phyloP scores from a whole-genome alignment of 495 filamentous ascomycete genomes.

The Penicillium parvum region DNA sequence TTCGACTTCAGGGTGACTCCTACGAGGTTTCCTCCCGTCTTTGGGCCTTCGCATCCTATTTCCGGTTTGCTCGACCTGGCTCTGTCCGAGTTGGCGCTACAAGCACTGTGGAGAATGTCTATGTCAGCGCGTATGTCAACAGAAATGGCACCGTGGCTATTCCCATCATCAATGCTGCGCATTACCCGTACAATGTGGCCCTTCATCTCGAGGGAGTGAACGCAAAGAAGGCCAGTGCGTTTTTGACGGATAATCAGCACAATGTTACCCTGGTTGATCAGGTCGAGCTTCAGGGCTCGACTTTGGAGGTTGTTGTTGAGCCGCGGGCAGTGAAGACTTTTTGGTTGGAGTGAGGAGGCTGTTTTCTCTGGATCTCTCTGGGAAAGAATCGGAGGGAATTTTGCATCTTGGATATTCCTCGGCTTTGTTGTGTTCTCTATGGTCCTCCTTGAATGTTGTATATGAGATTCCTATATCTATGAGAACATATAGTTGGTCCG shows the following conservation, averaged over 20 bases:
- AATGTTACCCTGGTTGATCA: slow-evolving; percentile 1
- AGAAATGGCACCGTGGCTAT: slow-evolving; percentile 39
- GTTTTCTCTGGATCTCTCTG: no score
- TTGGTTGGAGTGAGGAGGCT: no score
- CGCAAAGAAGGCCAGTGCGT: neutral
- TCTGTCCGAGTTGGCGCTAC: slow-evolving; percentile 37
- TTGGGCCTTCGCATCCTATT: slow-evolving; percentile 48
- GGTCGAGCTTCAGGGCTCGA: neutral
- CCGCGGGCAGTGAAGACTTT: slow-evolving; percentile 2
- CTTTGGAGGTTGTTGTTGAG: neutral
- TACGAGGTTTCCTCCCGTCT: slow-evolving; percentile 32
- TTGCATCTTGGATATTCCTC: no score
- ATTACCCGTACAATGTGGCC: slow-evolving; percentile 3
- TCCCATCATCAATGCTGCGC: slow-evolving; percentile 41
- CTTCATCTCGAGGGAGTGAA: neutral
- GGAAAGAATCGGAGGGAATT: no score
- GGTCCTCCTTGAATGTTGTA: no score
- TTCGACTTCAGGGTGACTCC: slow-evolving; percentile 25
- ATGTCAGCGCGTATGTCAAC: slow-evolving; percentile 43
- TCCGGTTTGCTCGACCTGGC: slow-evolving; percentile 40
- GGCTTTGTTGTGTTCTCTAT: no score
- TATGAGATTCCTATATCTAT: no score
- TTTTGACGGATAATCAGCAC: neutral
- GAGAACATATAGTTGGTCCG: no score
- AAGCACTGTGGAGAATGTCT: slow-evolving; percentile 24